These are phyloP conservation scores for Cubamyces lactineus DNA, from an alignment of 768 basidiomycete species.

Conservation along the genomic window DNA sequence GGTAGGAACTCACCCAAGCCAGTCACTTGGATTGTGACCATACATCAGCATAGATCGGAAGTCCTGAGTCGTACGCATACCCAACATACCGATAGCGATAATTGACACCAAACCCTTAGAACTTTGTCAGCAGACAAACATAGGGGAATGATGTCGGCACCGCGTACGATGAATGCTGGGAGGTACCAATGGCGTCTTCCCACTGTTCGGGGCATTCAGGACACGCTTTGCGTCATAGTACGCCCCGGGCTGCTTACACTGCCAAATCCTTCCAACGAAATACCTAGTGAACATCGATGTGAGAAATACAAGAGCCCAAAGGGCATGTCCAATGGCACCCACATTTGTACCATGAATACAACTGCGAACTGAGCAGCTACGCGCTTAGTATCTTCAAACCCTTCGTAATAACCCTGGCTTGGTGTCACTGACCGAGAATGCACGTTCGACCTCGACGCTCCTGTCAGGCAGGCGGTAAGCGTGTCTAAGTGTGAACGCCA, in stretches of 20 bases:
- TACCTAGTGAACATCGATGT: neutral
- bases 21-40: neutral
- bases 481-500: too few relatives aligned
- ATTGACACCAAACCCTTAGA: conserved; percentile 3
- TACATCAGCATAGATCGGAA: neutral
- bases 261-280: conserved; percentile 10
- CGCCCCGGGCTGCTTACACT: conserved; percentile 1
- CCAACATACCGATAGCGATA: conserved; percentile 6
- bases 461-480: too few relatives aligned
- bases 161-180: conserved; percentile 4
- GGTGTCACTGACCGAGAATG: conserved; percentile 14
- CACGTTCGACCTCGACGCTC: conserved; percentile 10
- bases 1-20: conserved; percentile 9
- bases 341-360: conserved; percentile 21
- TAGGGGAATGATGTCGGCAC: neutral
- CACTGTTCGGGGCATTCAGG: neutral
- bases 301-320: neutral
- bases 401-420: neutral
- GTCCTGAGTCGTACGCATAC: neutral
- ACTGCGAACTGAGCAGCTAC: conserved; percentile 7
- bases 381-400: neutral
- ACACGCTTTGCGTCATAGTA: neutral
- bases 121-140: neutral
- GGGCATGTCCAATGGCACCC: neutral
- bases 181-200: conserved; percentile 14